Conservation (phyloP, 345 rosid species). For the Triadica sebifera region DNA sequence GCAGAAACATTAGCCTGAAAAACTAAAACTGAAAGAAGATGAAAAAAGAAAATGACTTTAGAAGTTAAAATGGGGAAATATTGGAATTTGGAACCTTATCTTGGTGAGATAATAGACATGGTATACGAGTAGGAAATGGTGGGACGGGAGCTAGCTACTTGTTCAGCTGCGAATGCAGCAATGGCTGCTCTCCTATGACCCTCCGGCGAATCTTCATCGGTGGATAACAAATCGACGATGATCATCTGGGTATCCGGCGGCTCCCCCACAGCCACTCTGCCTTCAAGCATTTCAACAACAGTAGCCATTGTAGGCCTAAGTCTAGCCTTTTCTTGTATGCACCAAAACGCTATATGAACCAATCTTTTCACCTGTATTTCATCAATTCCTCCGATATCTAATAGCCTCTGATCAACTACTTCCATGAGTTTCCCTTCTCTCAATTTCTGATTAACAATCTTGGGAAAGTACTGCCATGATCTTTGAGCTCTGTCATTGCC, state of each 20-base stretch:
- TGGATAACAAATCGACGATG: slow-evolving; percentile 57
- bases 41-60: not conserved
- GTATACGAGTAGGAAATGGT: slow-evolving; percentile 39
- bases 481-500: slow-evolving; percentile 35
- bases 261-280: slow-evolving; percentile 50
- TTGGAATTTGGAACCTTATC: slow-evolving; percentile 31
- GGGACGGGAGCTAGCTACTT: slow-evolving; percentile 17
- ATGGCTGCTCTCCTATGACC: not conserved
- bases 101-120: slow-evolving; percentile 50
- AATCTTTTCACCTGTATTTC: slow-evolving; percentile 60
- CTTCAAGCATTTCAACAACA: slow-evolving; percentile 86
- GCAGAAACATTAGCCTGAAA: not conserved
- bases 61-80: not conserved
- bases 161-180: slow-evolving; percentile 25
- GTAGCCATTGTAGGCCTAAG: slow-evolving; percentile 65
- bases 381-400: slow-evolving; percentile 42
- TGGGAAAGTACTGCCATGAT: slow-evolving; percentile 68
- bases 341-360: slow-evolving; percentile 72
- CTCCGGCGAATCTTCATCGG: slow-evolving; percentile 36
- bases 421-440: slow-evolving; percentile 67
- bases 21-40: not conserved
- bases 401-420: slow-evolving; percentile 56
- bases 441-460: slow-evolving; percentile 54
- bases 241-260: slow-evolving; percentile 69
- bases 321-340: slow-evolving; percentile 68